phyloP scores from a whole-genome alignment of 352 stramenopile species.

The Phytophthora hybrid region DNA sequence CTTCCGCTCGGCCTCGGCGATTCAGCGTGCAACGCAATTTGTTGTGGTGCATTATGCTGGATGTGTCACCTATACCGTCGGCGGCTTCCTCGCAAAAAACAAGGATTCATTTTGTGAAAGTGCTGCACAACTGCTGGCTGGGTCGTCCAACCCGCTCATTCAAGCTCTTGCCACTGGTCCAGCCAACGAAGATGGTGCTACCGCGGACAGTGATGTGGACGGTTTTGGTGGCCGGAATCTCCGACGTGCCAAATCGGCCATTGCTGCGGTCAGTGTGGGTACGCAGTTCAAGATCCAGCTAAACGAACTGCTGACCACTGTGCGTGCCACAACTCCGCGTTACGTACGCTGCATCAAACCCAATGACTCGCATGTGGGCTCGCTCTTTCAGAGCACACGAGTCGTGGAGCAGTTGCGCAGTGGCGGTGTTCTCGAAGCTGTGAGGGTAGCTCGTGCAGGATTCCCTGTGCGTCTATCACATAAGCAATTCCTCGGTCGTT shows the following conservation, averaged over 20 bases:
- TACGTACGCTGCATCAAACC: constrained; percentile 99
- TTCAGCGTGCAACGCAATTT: constrained; percentile 77
- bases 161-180: constrained; percentile 56
- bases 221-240: constrained; percentile 31
- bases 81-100: constrained; percentile 92
- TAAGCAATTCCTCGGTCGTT: constrained; percentile 79
- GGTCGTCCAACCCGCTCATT: constrained; percentile 68
- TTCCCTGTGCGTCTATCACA: constrained; percentile 88
- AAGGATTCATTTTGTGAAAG: constrained; percentile 90
- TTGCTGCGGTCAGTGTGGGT: constrained; percentile 77
- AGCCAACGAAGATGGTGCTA: constrained; percentile 11
- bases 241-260: constrained; percentile 64
- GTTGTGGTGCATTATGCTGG: constrained; percentile 90
- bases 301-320: constrained; percentile 92
- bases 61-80: constrained; percentile 76
- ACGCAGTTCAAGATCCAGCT: constrained; percentile 96
- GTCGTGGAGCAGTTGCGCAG: constrained; percentile 89
- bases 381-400: constrained; percentile 77
- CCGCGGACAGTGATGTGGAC: constrained; percentile 19
- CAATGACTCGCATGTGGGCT: constrained; percentile 91
- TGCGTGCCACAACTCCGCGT: constrained; percentile 95
- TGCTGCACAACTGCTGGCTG: constrained; percentile 59
- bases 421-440: constrained; percentile 88
- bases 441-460: constrained; percentile 84
- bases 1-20: constrained; percentile 56